These are phyloP conservation scores for Phytophthora multivora DNA, from an alignment of 352 stramenopile genomes.

Conservation along the genomic window DNA sequence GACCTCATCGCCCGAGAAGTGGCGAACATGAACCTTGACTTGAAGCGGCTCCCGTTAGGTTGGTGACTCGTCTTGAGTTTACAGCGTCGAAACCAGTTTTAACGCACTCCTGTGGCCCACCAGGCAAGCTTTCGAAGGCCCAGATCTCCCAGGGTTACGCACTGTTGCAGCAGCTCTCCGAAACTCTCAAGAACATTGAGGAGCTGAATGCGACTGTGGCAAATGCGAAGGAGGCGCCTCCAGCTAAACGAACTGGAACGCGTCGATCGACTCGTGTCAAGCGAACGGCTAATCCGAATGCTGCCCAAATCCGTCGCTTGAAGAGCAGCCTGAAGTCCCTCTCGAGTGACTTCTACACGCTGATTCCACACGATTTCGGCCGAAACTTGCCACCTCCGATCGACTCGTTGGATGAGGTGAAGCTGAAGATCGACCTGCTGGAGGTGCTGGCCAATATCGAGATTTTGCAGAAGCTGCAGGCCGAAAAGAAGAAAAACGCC, in stretches of 20 bases:
- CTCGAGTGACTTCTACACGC: conserved; percentile 70
- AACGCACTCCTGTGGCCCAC: background rate
- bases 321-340: conserved; percentile 62
- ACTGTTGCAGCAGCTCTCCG: conserved; percentile 57
- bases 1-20: conserved; percentile 56
- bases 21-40: conserved; percentile 57
- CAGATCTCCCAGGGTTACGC: conserved; percentile 72
- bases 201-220: conserved; percentile 31
- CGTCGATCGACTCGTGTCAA: conserved; percentile 35
- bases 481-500: conserved; percentile 51
- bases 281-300: conserved; percentile 27
- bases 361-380: conserved; percentile 78
- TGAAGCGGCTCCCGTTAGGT: conserved; percentile 59
- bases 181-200: conserved; percentile 50
- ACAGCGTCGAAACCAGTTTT: background rate
- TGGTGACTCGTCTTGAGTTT: background rate
- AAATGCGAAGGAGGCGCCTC: background rate
- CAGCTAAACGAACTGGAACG: conserved; percentile 16
- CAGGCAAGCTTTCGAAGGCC: conserved; percentile 53
- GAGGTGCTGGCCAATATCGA: conserved; percentile 70
- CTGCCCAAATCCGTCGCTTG: conserved; percentile 40
- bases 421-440: conserved; percentile 72
- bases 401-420: conserved; percentile 64
- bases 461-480: conserved; percentile 65
- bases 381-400: conserved; percentile 58